Conservation (phyloP, 2,329 filamentous ascomycete species). For the Aspergillus tamarii region DNA sequence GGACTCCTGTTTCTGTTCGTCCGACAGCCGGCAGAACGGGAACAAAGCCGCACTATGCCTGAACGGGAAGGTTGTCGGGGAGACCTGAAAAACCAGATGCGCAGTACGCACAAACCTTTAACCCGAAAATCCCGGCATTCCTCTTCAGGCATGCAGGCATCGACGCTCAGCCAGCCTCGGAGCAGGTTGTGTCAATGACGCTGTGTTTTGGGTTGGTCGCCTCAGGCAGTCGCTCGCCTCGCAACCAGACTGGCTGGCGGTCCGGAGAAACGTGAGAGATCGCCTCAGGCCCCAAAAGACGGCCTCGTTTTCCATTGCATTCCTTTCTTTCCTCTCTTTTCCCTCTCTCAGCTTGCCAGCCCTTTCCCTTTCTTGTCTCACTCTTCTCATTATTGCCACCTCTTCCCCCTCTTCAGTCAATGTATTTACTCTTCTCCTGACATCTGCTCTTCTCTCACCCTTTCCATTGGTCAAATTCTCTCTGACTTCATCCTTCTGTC, state of each 20-base stretch:
- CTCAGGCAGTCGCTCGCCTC: conserved; percentile 26
- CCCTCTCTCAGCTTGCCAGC: conserved; percentile 18
- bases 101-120: conserved; percentile 23
- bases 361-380: conserved; percentile 20
- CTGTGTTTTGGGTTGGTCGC: conserved; percentile 6
- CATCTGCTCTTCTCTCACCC: conserved; percentile 14
- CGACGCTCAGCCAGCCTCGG: conserved; percentile 3
- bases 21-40: conserved; percentile 33
- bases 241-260: conserved; percentile 22
- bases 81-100: conserved; percentile 25
- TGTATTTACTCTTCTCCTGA: conserved; percentile 19
- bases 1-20: conserved; percentile 39
- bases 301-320: conserved; percentile 45
- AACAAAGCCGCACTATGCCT: conserved; percentile 34
- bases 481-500: conserved; percentile 36
- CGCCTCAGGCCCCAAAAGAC: conserved; percentile 31
- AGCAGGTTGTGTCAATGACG: neutral
- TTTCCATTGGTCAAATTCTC: conserved; percentile 38
- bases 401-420: conserved; percentile 12
- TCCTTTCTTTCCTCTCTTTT: conserved; percentile 35
- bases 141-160: conserved; percentile 15
- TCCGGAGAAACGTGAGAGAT: conserved; percentile 29
- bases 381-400: conserved; percentile 9
- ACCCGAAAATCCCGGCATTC: conserved; percentile 12
- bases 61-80: conserved; percentile 28